Base-by-base conservation (phyloP, 306 rosid species). In the Trichosanthes cucumerina region DNA sequence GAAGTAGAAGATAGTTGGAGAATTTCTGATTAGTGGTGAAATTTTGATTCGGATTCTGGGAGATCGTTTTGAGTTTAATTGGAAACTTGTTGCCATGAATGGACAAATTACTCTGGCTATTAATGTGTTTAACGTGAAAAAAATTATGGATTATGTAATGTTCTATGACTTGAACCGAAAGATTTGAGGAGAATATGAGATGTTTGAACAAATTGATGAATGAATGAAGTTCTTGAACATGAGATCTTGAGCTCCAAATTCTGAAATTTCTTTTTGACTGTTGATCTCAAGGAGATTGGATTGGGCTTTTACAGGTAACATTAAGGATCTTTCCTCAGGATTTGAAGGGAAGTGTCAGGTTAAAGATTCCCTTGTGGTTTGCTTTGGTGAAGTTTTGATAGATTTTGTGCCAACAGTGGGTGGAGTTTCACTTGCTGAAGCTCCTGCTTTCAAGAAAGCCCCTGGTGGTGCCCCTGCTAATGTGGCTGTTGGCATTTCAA, bases 381-480 rank as follows among this genome's bases (percentile, higher is more conserved):
- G 83, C 80, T 88, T 89, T 83, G 93, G 93, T 66, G 93, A 89
- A 88, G 63, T 89, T 88, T 60, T 87, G 72, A 83, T 87, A 38
- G 93, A 89, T 82, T 89, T 89, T 85, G 91, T 89, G 80, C 98
- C 98, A 75, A 92, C 93, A 3, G 94, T 83, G 31, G 88, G 86
- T 50, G 98, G 97, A 75, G 97, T 93, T 76, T 91, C 97, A 39
- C 89, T 93, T 58, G 98, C 97, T 44, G 97, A 90, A 79, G 97
- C 98, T 68, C 88, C 98, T 4, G 96, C 98, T 82, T 93, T 93
- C 86, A 70, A 90, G 82, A 93, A 93, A 80, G 93, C 96, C 57
- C 97, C 96, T 3, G 98, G 98, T 64, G 98, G 98, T 79, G 97
- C 98, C 78, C 98, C 98, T 75, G 97, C 98, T 65, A 93, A 93